These are phyloP conservation scores for Blastosporella zonata DNA, from an alignment of 1,284 basidiomycete genomes.

Conservation along the genomic window DNA sequence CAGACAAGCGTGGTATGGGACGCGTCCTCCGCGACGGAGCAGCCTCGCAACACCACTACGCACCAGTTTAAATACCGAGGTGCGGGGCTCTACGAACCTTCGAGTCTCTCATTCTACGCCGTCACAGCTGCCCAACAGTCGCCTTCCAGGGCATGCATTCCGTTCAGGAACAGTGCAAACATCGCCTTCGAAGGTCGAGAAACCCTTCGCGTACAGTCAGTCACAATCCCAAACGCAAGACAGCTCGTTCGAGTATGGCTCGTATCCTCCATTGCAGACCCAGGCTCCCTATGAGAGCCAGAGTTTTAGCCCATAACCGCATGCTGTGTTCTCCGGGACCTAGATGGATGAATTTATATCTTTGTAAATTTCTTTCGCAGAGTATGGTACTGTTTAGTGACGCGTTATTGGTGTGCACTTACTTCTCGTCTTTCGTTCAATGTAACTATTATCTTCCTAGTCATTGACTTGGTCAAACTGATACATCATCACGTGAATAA, in stretches of 20 bases:
- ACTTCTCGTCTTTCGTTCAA: no score
- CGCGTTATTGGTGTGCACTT: no score
- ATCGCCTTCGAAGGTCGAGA: slow-evolving; percentile 8
- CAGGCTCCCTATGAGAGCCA: slow-evolving; percentile 54
- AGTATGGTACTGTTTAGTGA: no score
- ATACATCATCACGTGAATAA: slow-evolving; percentile 2
- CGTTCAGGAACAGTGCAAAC: slow-evolving; percentile 26
- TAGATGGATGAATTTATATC: not conserved
- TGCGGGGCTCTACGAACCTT: not conserved
- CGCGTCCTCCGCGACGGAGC: slow-evolving; percentile 13
- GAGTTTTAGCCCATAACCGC: slow-evolving; percentile 22
- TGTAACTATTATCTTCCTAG: no score
- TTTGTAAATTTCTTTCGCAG: no score
- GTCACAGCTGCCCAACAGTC: slow-evolving; percentile 2
- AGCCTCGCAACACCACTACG: slow-evolving; percentile 2
- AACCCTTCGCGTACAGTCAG: not conserved
- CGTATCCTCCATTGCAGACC: slow-evolving; percentile 39
- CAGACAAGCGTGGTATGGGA: slow-evolving; percentile 31
- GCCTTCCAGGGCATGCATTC: slow-evolving; percentile 9
- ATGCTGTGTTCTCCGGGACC: not conserved
- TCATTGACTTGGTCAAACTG: not conserved
- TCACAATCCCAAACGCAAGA: slow-evolving; percentile 23
- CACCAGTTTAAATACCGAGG: not conserved
- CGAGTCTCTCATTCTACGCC: slow-evolving; percentile 2
- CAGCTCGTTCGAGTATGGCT: slow-evolving; percentile 19